Base-by-base conservation (phyloP, 805 yeast genomes). In the Ogataea saltuana region DNA sequence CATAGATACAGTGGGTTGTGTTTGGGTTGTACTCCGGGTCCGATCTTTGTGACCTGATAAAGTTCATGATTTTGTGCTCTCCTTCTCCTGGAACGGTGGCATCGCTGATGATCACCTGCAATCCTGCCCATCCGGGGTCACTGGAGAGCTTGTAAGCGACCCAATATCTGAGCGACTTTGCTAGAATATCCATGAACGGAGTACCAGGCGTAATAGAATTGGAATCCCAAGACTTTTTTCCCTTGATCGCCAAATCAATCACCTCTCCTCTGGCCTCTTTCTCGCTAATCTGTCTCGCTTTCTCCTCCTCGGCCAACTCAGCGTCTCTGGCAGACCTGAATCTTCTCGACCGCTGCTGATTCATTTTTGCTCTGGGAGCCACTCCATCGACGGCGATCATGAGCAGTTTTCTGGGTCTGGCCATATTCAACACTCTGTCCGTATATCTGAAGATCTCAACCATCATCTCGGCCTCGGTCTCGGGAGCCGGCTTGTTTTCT, bases 81-180 rank as follows among this genome's bases (percentile, higher is more conserved):
- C 99, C 99, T 74, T 93, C 99, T 49, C 99, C 99, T 1, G 99
- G 99, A 11, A 91, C 98, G 0, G 95, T 83, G 22, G 97, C 96
- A 62, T 91, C 99, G 58, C 95, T 85, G 34, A 93, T 83, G 18
- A 93, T 85, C 5, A 93, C 89, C 64, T 93, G 93, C 36, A 91
- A 68, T 46, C 83, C 75, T 33, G 82, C 82, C 99, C 99, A 93
- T 25, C 95, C 96, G 2, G 97, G 95, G 59, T 93, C 99, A 8
- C 76, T 76, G 27, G 88, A 75, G 27, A 93, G 70, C 62, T 93
- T 93, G 64, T 85, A 88, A 3, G 95, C 88, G 6, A 87, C 88
- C 96, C 97, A 93, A 63, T 88, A 93, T 48, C 93, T 72, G 50
- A 93, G 70, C 4, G 93, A 83, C 23, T 71, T 70, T 0, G 98